Base-by-base conservation (phyloP, 768 basidiomycete species). In the Lanmaoa rubissima region DNA sequence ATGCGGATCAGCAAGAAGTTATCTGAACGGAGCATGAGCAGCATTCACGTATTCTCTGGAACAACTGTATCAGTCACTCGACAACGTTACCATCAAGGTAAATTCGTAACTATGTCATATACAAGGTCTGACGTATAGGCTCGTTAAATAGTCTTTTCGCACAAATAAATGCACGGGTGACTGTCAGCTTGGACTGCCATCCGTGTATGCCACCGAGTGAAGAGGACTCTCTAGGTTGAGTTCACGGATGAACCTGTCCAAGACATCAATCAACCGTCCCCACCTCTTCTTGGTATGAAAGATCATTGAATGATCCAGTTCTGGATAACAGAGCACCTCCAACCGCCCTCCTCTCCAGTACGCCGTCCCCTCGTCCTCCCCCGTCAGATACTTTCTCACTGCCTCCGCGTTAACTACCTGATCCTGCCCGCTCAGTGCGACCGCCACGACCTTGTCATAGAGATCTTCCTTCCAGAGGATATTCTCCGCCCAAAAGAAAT, bases 401-500 rank as follows among this genome's bases (percentile, higher is more conserved):
- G 66, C 69, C 16, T 47, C 60, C 21, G 78, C 63, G 40, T 79
- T 69, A 11, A 80, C 74, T 38, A 80, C 73, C 63, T 78, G 78
- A 56, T 80, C 80, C 49, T 62, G 59, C 36, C 73, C 78, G 38
- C 73, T 67, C 31, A 80, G 58, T 54, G 68, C 70, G 7, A 81
- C 73, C 12, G 71, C 73, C 13, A 75, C 66, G 11, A 44, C 50
- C 52, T 58, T 60, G 5, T 62, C 69, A 9, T 32, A 49, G 2
- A 88, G 59, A 52, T 87, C 86, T 51, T 83, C 84, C 60, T 74
- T 78, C 79, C 83, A 88, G 28, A 87, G 58, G 14, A 82, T 73
- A 36, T 79, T 83, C 65, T 88, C 82, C 32, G 75, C 65, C 87
- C 87, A 88, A 63, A 86, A 87, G 64, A 88, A 87, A 51, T 83